Evolutionary conservation across 2,329 filamentous ascomycete genomes (phyloP), one percentile per base, ranked within the genome.

Genomic region (Ceratocystis huliohia): DNA sequence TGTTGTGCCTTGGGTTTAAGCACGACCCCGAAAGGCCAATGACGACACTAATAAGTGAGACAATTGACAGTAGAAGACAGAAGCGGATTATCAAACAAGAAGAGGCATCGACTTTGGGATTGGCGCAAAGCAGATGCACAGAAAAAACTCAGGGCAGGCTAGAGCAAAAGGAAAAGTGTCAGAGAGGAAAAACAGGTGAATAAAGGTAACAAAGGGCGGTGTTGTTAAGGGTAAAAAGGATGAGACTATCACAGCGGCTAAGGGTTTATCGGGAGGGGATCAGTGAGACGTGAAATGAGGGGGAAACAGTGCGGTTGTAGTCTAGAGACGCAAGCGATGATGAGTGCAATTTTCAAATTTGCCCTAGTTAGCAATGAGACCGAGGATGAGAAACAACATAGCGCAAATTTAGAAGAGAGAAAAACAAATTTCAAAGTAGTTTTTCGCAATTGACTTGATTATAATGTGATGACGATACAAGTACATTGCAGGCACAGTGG

Each of bases 11-110:
- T 53, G 22, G 48, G 10, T 13, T 53, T 53, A 53, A 53, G 48
- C 48, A 59, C 56, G n/a, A 59, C 10, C 13, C 56, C 56, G 56
- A 59, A 59, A 59, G 37, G 15, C 56, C 56, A 59, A 37, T 37
- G 30, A 37, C 56, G 30, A 37, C 30, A 37, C 56, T 3, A 59
- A 59, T 17, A 59, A 59, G 56, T 59, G 56, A 59, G 28, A 59
- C 28, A 59, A 59, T 59, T 15, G 56, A 59, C 28, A 59, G 30
- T 30, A 37, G 56, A 8, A 59, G 30, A 20, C 5, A n/a, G n/a
- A n/a, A n/a, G n/a, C n/a, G 13, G 28, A 20, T 28, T 30, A 59
- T 59, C 17, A 37, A 59, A 59, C 56, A 30, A 59, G 56, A 15
- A 59, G 56, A 59, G 56, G 28, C 28, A 30, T 37, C 8, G 25